A percentile compares a stretch with the other conserved stretches of the same genome.
Evolutionary conservation across 352 stramenopile species (phyloP).

Genomic region (Stramenopiles sp.): DNA sequence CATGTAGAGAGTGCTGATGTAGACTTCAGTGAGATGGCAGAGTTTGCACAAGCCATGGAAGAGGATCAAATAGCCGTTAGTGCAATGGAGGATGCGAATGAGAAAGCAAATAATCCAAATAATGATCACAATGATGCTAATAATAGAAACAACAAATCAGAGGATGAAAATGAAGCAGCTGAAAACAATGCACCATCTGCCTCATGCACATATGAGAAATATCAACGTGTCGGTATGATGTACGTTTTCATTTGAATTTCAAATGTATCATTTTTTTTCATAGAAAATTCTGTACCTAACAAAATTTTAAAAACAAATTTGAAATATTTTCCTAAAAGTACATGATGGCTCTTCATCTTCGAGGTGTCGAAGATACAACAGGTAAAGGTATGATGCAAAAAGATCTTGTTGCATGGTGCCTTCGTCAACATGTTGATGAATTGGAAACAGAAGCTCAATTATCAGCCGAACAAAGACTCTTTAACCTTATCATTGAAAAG

Average conservation of each 20-base stretch:
- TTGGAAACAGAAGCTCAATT: constrained; percentile 4
- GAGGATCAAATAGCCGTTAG: neutral
- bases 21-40: constrained; percentile 43
- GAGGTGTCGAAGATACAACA: constrained; percentile 7
- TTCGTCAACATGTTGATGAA: neutral
- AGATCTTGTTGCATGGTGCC: neutral
- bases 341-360: too few relatives aligned
- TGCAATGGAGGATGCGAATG: constrained; percentile 1
- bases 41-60: constrained; percentile 18
- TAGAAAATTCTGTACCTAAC: too few relatives aligned
- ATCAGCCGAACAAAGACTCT: constrained; percentile 1
- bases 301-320: too few relatives aligned
- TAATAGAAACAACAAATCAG: neutral
- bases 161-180: constrained; percentile 6
- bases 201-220: too few relatives aligned
- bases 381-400: neutral
- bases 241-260: too few relatives aligned
- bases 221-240: too few relatives aligned
- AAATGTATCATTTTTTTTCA: too few relatives aligned
- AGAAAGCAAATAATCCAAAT: neutral
- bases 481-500: constrained; percentile 1
- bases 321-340: too few relatives aligned
- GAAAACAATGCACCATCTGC: neutral
- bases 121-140: constrained; percentile 6
- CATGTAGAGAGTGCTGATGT: constrained; percentile 90